Conservation (phyloP, 2,329 filamentous ascomycete genomes). For the Elsinoe perseae region DNA sequence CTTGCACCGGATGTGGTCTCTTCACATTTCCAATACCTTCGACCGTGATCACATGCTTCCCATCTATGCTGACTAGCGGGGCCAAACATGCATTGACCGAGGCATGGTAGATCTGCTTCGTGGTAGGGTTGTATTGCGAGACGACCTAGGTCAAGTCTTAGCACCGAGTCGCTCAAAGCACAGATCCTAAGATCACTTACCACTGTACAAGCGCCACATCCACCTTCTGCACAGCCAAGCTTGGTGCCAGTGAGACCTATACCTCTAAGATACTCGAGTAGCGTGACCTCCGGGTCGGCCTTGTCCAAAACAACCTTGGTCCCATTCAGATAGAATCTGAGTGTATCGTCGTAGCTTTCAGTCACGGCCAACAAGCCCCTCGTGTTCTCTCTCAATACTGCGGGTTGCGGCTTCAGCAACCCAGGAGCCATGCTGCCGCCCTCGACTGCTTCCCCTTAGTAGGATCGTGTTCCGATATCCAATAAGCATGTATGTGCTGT, state of each 20-base stretch:
- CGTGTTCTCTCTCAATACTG: constrained; percentile 39
- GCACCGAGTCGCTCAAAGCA: constrained; percentile 21
- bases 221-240: constrained; percentile 90
- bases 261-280: constrained; percentile 86
- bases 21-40: constrained; percentile 90
- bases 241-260: constrained; percentile 94
- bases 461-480: too few species aligned
- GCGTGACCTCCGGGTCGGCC: constrained; percentile 82
- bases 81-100: constrained; percentile 94
- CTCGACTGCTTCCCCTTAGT: too few species aligned
- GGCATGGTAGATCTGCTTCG: constrained; percentile 87
- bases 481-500: background rate
- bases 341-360: constrained; percentile 72
- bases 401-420: constrained; percentile 40
- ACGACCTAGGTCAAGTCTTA: constrained; percentile 50
- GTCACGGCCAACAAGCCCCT: constrained; percentile 56
- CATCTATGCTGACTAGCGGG: constrained; percentile 84
- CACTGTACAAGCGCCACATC: constrained; percentile 92
- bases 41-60: constrained; percentile 96
- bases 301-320: constrained; percentile 79
- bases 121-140: constrained; percentile 87
- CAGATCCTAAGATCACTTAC: constrained; percentile 34
- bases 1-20: constrained; percentile 79
- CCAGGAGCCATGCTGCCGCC: constrained; percentile 53
- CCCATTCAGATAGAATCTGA: constrained; percentile 91